phyloP scores from a whole-genome alignment of 202 grass and related monocot species.

The Panicum hallii region DNA sequence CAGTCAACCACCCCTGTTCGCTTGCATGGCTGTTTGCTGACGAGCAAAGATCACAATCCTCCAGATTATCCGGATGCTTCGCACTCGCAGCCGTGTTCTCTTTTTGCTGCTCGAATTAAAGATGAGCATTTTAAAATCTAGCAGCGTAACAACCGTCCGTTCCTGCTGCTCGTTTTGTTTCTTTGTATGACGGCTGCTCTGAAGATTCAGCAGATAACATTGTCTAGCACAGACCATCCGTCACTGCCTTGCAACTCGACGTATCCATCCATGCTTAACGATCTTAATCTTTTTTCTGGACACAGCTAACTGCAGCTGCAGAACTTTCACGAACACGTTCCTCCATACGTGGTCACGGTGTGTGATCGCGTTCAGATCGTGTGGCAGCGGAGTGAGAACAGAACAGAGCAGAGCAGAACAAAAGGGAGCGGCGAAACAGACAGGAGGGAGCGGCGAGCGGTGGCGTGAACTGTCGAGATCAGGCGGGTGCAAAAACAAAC shows the following conservation, averaged over 20 bases:
- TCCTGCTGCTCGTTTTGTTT: not conserved
- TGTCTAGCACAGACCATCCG: not conserved
- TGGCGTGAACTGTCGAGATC: slow-evolving; percentile 18
- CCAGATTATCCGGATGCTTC: not conserved
- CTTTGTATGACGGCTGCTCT: not conserved
- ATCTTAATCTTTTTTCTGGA: not conserved
- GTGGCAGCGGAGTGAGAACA: not conserved
- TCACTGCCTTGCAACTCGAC: not conserved
- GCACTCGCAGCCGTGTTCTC: not conserved
- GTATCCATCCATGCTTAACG: not conserved
- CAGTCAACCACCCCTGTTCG: slow-evolving; percentile 38
- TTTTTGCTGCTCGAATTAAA: not conserved
- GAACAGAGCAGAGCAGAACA: not conserved
- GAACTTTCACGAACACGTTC: not conserved
- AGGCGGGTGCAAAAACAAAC: not conserved
- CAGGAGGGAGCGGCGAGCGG: slow-evolving; percentile 20
- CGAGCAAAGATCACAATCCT: not conserved
- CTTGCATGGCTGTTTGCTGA: slow-evolving; percentile 34
- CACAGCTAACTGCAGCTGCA: not conserved
- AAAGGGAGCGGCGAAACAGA: not conserved
- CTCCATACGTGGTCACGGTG: no score
- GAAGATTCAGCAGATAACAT: slow-evolving; percentile 9
- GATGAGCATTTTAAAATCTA: not conserved
- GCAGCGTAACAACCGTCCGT: not conserved
- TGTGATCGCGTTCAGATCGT: not conserved